Conservation (phyloP, 768 basidiomycete species). For the Boletellus emodensis region DNA sequence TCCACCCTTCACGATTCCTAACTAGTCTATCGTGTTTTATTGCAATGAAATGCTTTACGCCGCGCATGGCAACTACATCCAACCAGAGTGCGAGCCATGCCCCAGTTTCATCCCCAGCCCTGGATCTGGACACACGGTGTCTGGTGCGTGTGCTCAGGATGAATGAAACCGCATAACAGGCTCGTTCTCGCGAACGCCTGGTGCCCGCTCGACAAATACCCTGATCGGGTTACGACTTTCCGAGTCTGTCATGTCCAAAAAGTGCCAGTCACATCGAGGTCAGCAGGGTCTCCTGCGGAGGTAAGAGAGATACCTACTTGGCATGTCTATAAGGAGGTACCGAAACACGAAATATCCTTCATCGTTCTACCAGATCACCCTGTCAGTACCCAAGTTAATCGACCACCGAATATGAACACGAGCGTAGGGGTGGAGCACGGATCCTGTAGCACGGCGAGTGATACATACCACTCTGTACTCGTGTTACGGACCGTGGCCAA, state of each 20-base stretch:
- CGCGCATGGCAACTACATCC: conserved; percentile 15
- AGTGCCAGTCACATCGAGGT: neutral
- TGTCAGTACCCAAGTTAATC: conserved; percentile 3
- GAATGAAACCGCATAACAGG: conserved; percentile 66
- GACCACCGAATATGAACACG: neutral
- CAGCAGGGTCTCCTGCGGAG: conserved; percentile 5
- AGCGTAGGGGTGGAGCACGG: neutral
- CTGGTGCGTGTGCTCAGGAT: conserved; percentile 19
- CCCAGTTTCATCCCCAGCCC: neutral
- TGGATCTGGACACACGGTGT: conserved; percentile 8
- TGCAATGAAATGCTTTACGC: conserved; percentile 25
- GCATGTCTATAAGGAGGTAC: conserved; percentile 75
- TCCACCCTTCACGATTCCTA: conserved; percentile 7
- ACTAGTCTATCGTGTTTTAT: conserved; percentile 11
- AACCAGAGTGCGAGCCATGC: conserved; percentile 11
- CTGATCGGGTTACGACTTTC: conserved; percentile 57
- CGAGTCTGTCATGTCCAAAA: conserved; percentile 44
- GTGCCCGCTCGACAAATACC: conserved; percentile 64
- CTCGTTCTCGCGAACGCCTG: conserved; percentile 67
- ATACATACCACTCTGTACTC: neutral
- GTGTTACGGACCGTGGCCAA: neutral
- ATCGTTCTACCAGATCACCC: conserved; percentile 48
- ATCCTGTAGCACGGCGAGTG: conserved; percentile 1
- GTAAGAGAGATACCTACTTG: conserved; percentile 49
- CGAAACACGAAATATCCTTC: conserved; percentile 76